Conservation (phyloP, 768 basidiomycete species). For the Xerocomus potaroensis region DNA sequence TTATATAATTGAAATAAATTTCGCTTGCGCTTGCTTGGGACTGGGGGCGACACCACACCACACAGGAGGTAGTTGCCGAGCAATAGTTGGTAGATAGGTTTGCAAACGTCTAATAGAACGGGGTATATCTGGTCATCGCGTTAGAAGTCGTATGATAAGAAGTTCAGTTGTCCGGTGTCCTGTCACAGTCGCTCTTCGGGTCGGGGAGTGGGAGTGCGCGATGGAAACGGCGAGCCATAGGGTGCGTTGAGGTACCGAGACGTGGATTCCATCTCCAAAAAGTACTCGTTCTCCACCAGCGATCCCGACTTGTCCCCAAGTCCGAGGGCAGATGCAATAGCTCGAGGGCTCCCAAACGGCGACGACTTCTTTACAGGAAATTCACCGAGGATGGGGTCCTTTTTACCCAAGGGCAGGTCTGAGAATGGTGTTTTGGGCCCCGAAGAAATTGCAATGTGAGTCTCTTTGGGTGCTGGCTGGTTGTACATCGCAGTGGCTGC, state of each 20-base stretch:
- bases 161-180: constrained; percentile 17
- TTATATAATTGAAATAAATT: constrained; percentile 35
- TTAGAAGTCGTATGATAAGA: constrained; percentile 33
- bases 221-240: constrained; percentile 47
- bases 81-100: constrained; percentile 31
- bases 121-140: constrained; percentile 32
- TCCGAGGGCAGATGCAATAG: constrained; percentile 48
- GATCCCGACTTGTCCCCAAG: constrained; percentile 30
- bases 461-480: constrained; percentile 48
- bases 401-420: constrained; percentile 42
- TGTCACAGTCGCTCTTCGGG: constrained; percentile 31
- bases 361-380: constrained; percentile 45
- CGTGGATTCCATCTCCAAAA: constrained; percentile 39
- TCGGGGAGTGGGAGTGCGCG: constrained; percentile 44
- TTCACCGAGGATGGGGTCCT: constrained; percentile 59
- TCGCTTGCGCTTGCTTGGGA: constrained; percentile 29
- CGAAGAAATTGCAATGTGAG: constrained; percentile 30
- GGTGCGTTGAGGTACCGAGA: constrained; percentile 45
- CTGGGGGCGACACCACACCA: constrained; percentile 22
- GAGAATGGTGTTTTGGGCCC: constrained; percentile 36
- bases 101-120: constrained; percentile 32
- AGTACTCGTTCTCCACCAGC: constrained; percentile 30
- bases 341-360: constrained; percentile 47
- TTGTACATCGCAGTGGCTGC: constrained; percentile 95
- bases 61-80: constrained; percentile 22